Percentiles rank a stretch among this genome's conserved stretches.
Evolutionary conservation across 1,284 basidiomycete genomes (phyloP).

Genomic region (Calocybe gambosa): DNA sequence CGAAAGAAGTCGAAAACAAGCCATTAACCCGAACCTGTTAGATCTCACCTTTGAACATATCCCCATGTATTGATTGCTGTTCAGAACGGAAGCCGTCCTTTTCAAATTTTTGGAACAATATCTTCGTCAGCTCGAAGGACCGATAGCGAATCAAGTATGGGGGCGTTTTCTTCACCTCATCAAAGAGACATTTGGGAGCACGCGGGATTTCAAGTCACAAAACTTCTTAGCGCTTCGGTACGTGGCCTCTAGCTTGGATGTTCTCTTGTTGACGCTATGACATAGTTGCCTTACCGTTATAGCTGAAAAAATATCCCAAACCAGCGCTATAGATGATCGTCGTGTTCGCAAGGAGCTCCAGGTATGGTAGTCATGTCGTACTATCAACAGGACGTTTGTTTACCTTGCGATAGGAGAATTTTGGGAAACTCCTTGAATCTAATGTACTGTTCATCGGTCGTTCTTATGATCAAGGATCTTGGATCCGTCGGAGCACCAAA

Average conservation of each 20-base stretch:
- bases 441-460: constrained; percentile 72
- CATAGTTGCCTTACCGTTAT: constrained; percentile 74
- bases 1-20: constrained; percentile 52
- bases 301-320: constrained; percentile 82
- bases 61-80: not conserved
- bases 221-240: constrained; percentile 74
- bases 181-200: constrained; percentile 67
- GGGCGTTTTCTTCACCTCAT: constrained; percentile 70
- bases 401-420: constrained; percentile 58
- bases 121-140: constrained; percentile 78
- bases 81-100: constrained; percentile 59
- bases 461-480: constrained; percentile 71
- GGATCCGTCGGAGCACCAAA: constrained; percentile 67
- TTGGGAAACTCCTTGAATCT: constrained; percentile 80
- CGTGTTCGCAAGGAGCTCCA: constrained; percentile 88
- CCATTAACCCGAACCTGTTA: constrained; percentile 64
- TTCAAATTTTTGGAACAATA: constrained; percentile 91
- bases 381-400: not conserved
- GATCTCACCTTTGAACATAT: constrained; percentile 19
- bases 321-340: constrained; percentile 85
- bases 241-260: constrained; percentile 13
- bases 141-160: constrained; percentile 92
- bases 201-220: constrained; percentile 62
- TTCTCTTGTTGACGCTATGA: constrained; percentile 3
- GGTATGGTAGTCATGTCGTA: constrained; percentile 29